Percentiles rank a stretch among this genome's conserved stretches.
phyloP scores from a whole-genome alignment of 768 basidiomycete species.

The Trametes elegans region DNA sequence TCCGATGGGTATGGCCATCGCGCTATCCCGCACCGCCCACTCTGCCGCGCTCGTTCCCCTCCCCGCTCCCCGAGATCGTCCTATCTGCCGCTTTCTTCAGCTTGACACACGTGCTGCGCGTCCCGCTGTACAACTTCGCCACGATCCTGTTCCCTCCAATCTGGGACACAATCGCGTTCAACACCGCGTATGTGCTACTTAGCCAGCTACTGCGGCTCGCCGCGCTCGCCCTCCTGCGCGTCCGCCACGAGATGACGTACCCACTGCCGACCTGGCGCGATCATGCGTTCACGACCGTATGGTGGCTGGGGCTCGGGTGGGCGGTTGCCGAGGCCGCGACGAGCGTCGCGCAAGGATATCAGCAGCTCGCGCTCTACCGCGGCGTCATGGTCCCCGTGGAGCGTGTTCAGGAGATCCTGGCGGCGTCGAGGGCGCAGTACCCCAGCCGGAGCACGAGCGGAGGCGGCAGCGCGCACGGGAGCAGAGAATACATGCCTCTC shows the following conservation, averaged over 20 bases:
- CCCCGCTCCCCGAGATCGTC: constrained; percentile 64
- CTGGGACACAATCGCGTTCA: constrained; percentile 36
- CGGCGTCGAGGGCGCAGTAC: constrained; percentile 21
- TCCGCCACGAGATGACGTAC: constrained; percentile 42
- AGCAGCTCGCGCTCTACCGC: constrained; percentile 61
- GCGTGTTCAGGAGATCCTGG: constrained; percentile 40
- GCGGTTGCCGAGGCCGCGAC: constrained; percentile 65
- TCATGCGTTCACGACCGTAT: constrained; percentile 60
- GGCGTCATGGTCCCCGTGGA: constrained; percentile 58
- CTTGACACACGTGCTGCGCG: constrained; percentile 51
- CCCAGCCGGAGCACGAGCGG: constrained; percentile 17
- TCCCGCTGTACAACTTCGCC: constrained; percentile 42
- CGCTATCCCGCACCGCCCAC: constrained; percentile 26
- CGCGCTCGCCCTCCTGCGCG: constrained; percentile 50
- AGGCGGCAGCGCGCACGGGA: constrained; percentile 11
- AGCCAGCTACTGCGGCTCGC: constrained; percentile 54
- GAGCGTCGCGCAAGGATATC: constrained; percentile 69
- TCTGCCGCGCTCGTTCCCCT: constrained; percentile 49
- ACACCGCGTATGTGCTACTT: constrained; percentile 47
- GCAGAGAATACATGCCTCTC: constrained; percentile 19
- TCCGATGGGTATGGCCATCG: constrained; percentile 46
- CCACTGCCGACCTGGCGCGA: constrained; percentile 53
- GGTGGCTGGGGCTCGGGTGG: constrained; percentile 81
- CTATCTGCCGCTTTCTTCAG: constrained; percentile 61
- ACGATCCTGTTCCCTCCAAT: constrained; percentile 32